These are phyloP conservation scores for Gonium pectorale DNA, from an alignment of 139 green algal species.

Conservation along the genomic window DNA sequence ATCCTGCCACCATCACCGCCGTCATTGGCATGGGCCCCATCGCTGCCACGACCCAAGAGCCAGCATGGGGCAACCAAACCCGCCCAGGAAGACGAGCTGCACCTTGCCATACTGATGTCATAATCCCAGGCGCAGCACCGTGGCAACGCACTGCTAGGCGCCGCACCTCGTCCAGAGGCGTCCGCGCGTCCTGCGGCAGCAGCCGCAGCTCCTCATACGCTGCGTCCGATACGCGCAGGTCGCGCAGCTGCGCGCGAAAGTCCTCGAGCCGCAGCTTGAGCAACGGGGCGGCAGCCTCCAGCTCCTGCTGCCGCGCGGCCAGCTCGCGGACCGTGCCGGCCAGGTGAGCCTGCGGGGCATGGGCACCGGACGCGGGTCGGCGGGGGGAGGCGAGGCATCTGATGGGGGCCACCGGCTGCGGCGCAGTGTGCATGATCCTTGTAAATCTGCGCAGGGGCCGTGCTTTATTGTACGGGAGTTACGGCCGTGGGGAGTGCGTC, in stretches of 20 bases:
- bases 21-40: too few relatives aligned
- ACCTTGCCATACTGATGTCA: too few relatives aligned
- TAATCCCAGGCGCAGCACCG: too few relatives aligned
- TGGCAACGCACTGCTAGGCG: too few relatives aligned
- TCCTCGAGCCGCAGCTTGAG: slow-evolving; percentile 45
- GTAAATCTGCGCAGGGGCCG: too few relatives aligned
- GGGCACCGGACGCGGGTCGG: not conserved
- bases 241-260: slow-evolving; percentile 40
- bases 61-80: too few relatives aligned
- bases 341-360: not conserved
- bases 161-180: slow-evolving; percentile 53
- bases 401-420: too few relatives aligned
- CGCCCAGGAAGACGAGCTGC: too few relatives aligned
- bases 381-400: not conserved
- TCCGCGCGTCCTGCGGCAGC: slow-evolving; percentile 37
- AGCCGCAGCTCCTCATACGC: slow-evolving; percentile 53
- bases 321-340: slow-evolving; percentile 38
- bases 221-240: slow-evolving; percentile 52
- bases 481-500: too few relatives aligned
- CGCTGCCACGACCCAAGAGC: too few relatives aligned
- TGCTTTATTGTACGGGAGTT: not conserved
- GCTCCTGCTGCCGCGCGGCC: slow-evolving; percentile 49
- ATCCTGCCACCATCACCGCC: too few relatives aligned
- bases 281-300: slow-evolving; percentile 53
- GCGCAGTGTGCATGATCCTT: too few relatives aligned